Percentiles rank a stretch among this genome's conserved stretches.
These are phyloP conservation scores for Protea cynaroides DNA, from an alignment of 164 flowering plant genomes.

Conservation along the genomic window DNA sequence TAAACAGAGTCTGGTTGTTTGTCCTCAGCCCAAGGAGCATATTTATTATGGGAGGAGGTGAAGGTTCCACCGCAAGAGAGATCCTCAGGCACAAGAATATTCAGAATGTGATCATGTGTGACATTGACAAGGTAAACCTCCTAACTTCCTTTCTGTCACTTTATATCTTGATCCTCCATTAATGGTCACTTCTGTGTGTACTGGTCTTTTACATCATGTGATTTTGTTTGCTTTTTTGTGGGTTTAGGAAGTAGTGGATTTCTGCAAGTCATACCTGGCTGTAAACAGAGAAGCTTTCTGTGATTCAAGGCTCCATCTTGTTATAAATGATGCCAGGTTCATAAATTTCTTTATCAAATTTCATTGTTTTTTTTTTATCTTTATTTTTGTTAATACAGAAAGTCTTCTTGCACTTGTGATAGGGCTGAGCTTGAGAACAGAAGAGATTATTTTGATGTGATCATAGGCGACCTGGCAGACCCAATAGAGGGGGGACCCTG, in stretches of 20 bases:
- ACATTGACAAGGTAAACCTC: conserved; percentile 69
- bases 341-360: not conserved
- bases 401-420: conserved; percentile 3
- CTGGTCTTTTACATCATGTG: not conserved
- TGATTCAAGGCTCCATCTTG: conserved; percentile 66
- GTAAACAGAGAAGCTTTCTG: conserved; percentile 76
- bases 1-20: not conserved
- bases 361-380: not conserved
- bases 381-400: not conserved
- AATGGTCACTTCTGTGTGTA: no score
- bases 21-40: conserved; percentile 52
- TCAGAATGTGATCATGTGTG: conserved; percentile 82
- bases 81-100: conserved; percentile 59
- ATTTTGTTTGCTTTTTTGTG: not conserved
- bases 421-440: conserved; percentile 73
- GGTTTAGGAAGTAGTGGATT: conserved; percentile 84
- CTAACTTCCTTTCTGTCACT: not conserved
- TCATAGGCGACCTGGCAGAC: conserved; percentile 89
- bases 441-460: conserved; percentile 66
- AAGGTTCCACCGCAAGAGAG: conserved; percentile 93
- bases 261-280: conserved; percentile 68
- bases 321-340: conserved; percentile 89
- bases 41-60: conserved; percentile 95
- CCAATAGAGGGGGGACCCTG: conserved; percentile 97
- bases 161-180: not conserved